phyloP scores from a whole-genome alignment of 208 protist species.

The Polymyxa betae region DNA sequence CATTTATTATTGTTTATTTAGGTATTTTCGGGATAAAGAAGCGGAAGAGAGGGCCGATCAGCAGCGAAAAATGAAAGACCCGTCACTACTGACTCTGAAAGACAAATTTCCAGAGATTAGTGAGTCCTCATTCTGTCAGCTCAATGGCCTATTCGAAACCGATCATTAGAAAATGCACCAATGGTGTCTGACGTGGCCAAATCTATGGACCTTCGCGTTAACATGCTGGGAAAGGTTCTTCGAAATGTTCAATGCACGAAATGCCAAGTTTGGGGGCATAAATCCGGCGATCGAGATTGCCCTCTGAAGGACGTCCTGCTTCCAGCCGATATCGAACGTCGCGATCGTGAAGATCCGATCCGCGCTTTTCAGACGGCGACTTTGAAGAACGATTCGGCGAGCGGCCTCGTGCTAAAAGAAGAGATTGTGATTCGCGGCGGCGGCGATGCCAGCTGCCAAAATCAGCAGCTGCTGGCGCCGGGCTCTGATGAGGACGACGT shows the following conservation, averaged over 20 bases:
- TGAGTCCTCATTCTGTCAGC: background rate
- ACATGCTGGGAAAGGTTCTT: conserved; percentile 54
- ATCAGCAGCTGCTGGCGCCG: conserved; percentile 5
- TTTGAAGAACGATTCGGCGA: background rate
- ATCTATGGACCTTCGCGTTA: conserved; percentile 28
- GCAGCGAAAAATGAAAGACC: background rate
- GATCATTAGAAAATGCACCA: background rate
- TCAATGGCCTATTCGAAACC: background rate
- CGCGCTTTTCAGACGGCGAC: background rate
- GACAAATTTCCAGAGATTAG: conserved; percentile 52
- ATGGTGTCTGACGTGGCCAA: background rate
- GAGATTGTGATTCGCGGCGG: conserved; percentile 33
- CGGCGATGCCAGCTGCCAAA: background rate
- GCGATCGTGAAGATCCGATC: conserved; percentile 29
- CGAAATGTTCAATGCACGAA: conserved; percentile 36
- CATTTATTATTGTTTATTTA: no score
- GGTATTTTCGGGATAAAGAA: background rate
- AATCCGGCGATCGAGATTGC: background rate
- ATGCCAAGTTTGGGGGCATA: conserved; percentile 43
- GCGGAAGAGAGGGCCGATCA: conserved; percentile 21
- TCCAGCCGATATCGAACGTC: background rate
- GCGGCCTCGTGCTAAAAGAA: conserved; percentile 6
- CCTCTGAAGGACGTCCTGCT: conserved; percentile 8
- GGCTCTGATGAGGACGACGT: background rate
- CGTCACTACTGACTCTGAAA: background rate